These are phyloP conservation scores for Rhizopus delemar DNA, from an alignment of 371 early-diverging fungal genomes.

Conservation along the genomic window DNA sequence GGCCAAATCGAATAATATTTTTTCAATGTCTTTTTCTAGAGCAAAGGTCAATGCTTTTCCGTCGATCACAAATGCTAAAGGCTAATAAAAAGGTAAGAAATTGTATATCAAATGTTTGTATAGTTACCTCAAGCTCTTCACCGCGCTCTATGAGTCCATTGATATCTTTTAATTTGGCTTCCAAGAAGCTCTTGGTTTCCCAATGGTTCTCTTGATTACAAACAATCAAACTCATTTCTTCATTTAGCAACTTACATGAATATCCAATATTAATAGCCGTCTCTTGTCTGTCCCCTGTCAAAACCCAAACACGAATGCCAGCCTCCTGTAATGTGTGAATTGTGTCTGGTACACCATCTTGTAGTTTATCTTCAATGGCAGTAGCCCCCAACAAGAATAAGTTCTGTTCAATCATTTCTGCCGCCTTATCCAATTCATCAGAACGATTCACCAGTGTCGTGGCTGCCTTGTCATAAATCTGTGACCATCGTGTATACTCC, in stretches of 20 bases:
- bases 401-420: conserved; percentile 93
- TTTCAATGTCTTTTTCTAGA: conserved; percentile 70
- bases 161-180: conserved; percentile 72
- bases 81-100: conserved; percentile 29
- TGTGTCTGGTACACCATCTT: conserved; percentile 97
- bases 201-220: conserved; percentile 79
- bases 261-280: conserved; percentile 94
- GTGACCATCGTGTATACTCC: conserved; percentile 86
- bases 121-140: conserved; percentile 58
- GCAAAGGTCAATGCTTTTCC: conserved; percentile 72
- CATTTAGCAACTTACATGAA: conserved; percentile 84
- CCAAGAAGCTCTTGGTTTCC: conserved; percentile 78
- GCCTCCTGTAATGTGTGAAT: conserved; percentile 94
- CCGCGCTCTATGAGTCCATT: conserved; percentile 56
- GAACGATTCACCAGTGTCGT: conserved; percentile 87
- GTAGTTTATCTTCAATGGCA: conserved; percentile 98
- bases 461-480: conserved; percentile 83
- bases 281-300: conserved; percentile 93
- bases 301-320: conserved; percentile 96
- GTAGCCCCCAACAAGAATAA: conserved; percentile 93
- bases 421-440: conserved; percentile 86
- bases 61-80: conserved; percentile 73
- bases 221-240: conserved; percentile 83
- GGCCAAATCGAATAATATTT: conserved; percentile 75
- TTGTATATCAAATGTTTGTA: background rate